A percentile compares a stretch with the other conserved stretches of the same genome.
phyloP scores from a whole-genome alignment of 305 asterid species.

The Stenogyne calaminthoides region DNA sequence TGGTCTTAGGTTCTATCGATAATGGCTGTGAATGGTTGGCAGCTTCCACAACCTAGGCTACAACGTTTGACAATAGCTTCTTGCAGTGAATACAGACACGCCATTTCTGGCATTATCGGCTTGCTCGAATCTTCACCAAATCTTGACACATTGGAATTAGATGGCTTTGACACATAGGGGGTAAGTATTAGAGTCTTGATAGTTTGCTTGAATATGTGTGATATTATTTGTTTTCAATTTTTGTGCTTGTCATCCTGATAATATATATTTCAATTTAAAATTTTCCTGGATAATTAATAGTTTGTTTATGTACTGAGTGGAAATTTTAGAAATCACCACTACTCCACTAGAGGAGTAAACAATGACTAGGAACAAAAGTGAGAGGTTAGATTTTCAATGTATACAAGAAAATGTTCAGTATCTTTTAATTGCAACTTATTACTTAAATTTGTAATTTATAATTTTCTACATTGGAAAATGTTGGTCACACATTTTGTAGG shows the following conservation, averaged over 20 bases:
- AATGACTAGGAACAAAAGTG: background rate
- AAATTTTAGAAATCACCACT: background rate
- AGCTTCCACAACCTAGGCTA: background rate
- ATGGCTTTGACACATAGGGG: background rate
- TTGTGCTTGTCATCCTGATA: background rate
- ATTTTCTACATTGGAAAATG: no score
- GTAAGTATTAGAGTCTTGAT: background rate
- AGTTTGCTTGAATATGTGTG: background rate
- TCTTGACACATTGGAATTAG: slow-evolving; percentile 6
- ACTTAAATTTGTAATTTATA: background rate
- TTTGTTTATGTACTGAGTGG: background rate
- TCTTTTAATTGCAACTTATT: background rate
- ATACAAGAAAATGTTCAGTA: background rate
- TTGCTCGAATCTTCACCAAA: slow-evolving; percentile 24
- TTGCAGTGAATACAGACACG: no score
- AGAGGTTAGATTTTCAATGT: background rate
- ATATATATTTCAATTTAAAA: background rate
- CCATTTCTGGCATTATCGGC: background rate
- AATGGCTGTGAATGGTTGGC: slow-evolving; percentile 2
- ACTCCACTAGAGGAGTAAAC: background rate
- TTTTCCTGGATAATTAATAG: background rate
- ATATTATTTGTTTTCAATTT: background rate
- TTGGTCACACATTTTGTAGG: background rate
- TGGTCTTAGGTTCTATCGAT: background rate
- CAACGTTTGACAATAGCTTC: background rate